These are phyloP conservation scores for Eremothecium sinecaudum DNA, from an alignment of 1,139 yeast species.

Conservation along the genomic window DNA sequence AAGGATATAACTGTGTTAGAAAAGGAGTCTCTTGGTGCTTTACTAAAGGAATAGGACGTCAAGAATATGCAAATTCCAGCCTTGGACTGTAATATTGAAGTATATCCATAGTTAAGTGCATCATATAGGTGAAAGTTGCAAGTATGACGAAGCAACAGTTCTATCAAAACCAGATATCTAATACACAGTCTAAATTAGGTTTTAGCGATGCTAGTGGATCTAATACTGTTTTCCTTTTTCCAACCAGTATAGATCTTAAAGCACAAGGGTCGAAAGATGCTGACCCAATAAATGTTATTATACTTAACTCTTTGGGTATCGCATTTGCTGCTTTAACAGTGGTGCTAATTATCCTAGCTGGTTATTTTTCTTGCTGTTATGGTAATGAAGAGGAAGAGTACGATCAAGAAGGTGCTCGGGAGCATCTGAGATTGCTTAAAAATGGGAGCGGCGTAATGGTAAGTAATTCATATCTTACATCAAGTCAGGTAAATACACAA, in stretches of 20 bases:
- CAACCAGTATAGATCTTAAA: neutral
- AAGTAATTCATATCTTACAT: constrained; percentile 32
- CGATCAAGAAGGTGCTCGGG: constrained; percentile 13
- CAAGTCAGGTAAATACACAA: constrained; percentile 34
- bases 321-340: constrained; percentile 35
- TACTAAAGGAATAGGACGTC: too few relatives aligned
- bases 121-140: too few relatives aligned
- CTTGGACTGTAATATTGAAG: too few relatives aligned
- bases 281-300: constrained; percentile 32
- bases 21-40: too few relatives aligned
- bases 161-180: too few relatives aligned
- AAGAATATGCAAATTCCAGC: too few relatives aligned
- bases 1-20: too few relatives aligned
- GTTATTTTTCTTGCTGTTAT: constrained; percentile 35
- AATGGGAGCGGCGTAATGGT: constrained; percentile 24
- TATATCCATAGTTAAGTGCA: too few relatives aligned
- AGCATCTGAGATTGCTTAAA: constrained; percentile 18
- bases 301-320: constrained; percentile 35
- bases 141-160: too few relatives aligned
- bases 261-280: constrained; percentile 2
- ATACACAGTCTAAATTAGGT: too few relatives aligned
- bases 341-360: constrained; percentile 30
- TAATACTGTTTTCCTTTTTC: too few relatives aligned
- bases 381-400: constrained; percentile 29
- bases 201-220: too few relatives aligned